Base-by-base conservation (phyloP, 2,329 filamentous ascomycete genomes). In the Penicillium sp. region DNA sequence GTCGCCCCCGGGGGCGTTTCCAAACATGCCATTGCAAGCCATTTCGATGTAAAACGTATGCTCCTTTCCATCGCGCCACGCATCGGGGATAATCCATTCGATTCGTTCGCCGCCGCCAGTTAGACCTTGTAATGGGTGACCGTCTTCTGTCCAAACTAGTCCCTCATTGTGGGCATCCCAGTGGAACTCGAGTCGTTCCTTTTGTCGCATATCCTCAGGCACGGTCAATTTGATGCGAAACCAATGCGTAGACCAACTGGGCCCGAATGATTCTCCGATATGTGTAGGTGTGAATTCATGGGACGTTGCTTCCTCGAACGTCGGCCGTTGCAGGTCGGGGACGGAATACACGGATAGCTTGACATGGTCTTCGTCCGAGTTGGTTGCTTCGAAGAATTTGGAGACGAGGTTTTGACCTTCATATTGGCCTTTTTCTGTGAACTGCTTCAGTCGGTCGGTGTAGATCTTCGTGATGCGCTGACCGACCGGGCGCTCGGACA, bases 1-100 rank as follows among this genome's bases (percentile, higher is more conserved):
- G 73, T 96, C 91, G 26, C 91, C 91, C 21, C 89, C 89, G 0
- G 89, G 83, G 0, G 92, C 89, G 73, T 96, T 96, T 66, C 95
- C 95, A 77, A 98, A 98, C 93, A 98, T 98, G 74, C 89, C 88
- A 74, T 99, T 99, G 78, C 95, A 98, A 21, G 95, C 95, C 90
- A 98, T 96, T 78, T 99, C 95, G 63, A 99, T 88, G 74, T 97
- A 99, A 68, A 99, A 90, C 19, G 83, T 86, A 73, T 98, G 93
- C 68, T 92, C 85, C 72, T 93, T 87, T 52, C 91, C 93, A 73
- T 96, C 90, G 60, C 90, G 85, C 78, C 90, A 96, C 16, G 81
- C 80, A 50, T 90, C 81, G 9, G 95, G 93, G 45, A 99, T 81
- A 58, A 96, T 86, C 93, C 93, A 99, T 76, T 98, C 92, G 16